Evolutionary conservation across 768 basidiomycete species (phyloP), one percentile per base, ranked within the genome.

Genomic region (Amanita inopinata): DNA sequence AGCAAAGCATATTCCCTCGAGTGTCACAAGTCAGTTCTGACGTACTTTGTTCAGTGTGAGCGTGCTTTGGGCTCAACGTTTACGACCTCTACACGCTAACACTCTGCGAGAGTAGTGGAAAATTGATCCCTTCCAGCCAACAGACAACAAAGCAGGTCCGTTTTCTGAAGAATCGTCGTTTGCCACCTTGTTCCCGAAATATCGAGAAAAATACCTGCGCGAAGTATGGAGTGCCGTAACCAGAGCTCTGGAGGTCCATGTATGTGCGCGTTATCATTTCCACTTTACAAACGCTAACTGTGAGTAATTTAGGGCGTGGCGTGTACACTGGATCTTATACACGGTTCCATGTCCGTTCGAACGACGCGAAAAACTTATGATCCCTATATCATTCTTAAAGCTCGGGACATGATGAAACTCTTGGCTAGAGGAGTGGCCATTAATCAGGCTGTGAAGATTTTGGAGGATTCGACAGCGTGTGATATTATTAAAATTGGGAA

Each of bases 401-500:
- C 91, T 7, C 77, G 96, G 31, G 96, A 99, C 61, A 71, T 98
- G 69, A 76, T 98, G 51, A 98, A 98, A 59, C 74, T 99, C 3
- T 74, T 99, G 19, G 90, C 96, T 18, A 79, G 96, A 57, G 89
- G 90, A 30, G 93, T 99, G 19, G 72, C 87, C 11, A 59, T 92
- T 38, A 77, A 67, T 4, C 86, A 94, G 58, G 93, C 91, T 0
- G 74, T 85, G 40, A 92, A 92, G 59, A 80, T 97, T 33, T 64
- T 99, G 42, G 83, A 96, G 46, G 96, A 99, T 58, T 73, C 73
- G 35, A 71, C 85, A 15, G 87, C 91, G 2, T 96, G 91, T 60
- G 96, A 99, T 60, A 93, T 99, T 49, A 97, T 99, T 59, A 97
- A 98, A 64, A 97, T 98, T 48, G 94, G 96, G 11, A 93, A 74